Evolutionary conservation across 2,329 filamentous ascomycete genomes (phyloP), one percentile per base, ranked within the genome.

Genomic region (Colletotrichum musae): DNA sequence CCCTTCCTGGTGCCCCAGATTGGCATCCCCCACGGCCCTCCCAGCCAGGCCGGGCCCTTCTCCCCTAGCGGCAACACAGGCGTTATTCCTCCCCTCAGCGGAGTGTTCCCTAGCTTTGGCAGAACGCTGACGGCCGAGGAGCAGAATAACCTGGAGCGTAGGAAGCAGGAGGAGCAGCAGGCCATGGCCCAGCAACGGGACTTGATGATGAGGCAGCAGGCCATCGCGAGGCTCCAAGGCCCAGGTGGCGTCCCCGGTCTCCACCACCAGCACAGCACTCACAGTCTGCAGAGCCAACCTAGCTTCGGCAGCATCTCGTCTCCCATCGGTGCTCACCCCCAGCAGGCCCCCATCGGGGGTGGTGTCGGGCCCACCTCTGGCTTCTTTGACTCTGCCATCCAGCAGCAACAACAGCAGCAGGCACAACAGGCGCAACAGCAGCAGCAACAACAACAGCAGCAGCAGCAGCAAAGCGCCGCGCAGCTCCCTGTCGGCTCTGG

Each of bases 101-200:
- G 91, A 63, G 94, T 94, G 59, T 98, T 99, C 80, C 97, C 96
- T 0, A 97, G 94, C 77, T 99, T 98, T 78, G 96, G 96, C 6
- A 94, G 96, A 7, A 99, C 97, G 1, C 85, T 99, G 74, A 99
- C 97, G 9, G 96, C 96, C 0, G 95, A 98, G 76, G 96, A 99
- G 80, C 96, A 99, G 79, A 99, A 99, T 81, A 97, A 97, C 47
- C 85, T 99, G 2, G 96, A 99, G 82, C 90, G 96, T 62, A 89
- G 96, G 60, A 99, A 99, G 84, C 96, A 99, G 79, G 96, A 99
- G 80, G 97, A 99, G 77, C 96, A 99, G 79, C 97, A 96, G 78
- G 86, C 97, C 43, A 97, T 98, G 90, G 96, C 97, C 53, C 92
- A 96, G 50, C 96, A 99, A 80, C 94, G 97, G 74, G 96, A 99